Evolutionary conservation across 352 stramenopile genomes (phyloP), one percentile per base, ranked within the genome.

Genomic region (Phytophthora agathidicida): DNA sequence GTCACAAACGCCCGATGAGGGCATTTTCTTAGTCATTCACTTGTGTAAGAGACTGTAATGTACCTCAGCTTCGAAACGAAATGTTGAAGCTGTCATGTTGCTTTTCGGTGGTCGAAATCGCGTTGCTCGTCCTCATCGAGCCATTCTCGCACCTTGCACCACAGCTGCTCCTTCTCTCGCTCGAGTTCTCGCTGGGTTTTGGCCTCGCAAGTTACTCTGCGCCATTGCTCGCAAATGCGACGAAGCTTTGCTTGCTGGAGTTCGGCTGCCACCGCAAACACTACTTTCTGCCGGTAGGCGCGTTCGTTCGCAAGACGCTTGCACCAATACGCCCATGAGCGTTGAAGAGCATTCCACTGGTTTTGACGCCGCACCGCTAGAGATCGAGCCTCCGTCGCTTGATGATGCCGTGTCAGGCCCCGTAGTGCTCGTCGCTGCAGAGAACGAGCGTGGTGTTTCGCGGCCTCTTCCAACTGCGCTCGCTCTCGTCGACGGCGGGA

Each of bases 91-190:
- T 52, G 20, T 28, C 11, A 14, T 32, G 6, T 32, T 32, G 10
- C 27, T 28, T 43, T 28, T 43, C 36, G 36, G 36, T 43, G 19
- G 36, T 24, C 19, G 32, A 23, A 3, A 6, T 36, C 22, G 17
- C 9, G 2, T 47, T 61, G 60, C 11, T 39, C 28, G n/a, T 54
- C 44, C 28, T 89, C 80, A 36, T 82, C 66, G 16, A 89, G 76
- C 82, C 82, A 91, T 3, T 61, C 60, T 2, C 80, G 73, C 22
- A 88, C 80, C 57, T 89, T 88, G 11, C 68, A 53, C 82, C 79
- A 89, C 10, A 89, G 42, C 28, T 69, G 51, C 32, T 82, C 65
- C 42, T 89, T 91, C 53, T 89, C 80, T 24, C 36, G 49, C 42
- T 75, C 52, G 1, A 67, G 46, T 53, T 80, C 43, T 23, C 65